Evolutionary conservation across 73 alveolate species (phyloP), one percentile per base, ranked within the genome.

Genomic region (Paramecium sonneborni): DNA sequence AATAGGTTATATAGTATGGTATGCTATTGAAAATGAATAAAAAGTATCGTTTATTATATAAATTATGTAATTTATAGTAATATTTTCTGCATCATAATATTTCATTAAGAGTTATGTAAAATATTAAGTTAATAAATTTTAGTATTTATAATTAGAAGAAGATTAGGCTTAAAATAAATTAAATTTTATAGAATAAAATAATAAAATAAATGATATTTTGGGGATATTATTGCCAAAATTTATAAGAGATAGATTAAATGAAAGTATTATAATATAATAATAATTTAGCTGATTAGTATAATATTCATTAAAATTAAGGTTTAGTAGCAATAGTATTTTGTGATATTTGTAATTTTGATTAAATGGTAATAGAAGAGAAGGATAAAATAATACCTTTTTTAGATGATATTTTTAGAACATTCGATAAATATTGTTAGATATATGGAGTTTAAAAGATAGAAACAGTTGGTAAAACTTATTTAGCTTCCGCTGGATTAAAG

Each of bases 381-480:
- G 69, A 24, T 23, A 86, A 86, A 26, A 86, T 76, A 3, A 76
- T 86, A 2, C 68, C 68, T 21, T 62, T 86, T 9, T 44, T 86
- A 41, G 93, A 86, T 86, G 85, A 35, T 26, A 52, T 86, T 18
- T 86, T 62, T 62, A 72, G 93, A 62, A 62, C 62, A 6, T 86
- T 86, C 34, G 93, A 86, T 86, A 30, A 62, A 48, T 72, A 52
- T 20, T 86, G 93, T 57, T 86, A 57, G 8, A 26, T 46, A 10
- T 41, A 62, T 67, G 93, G 93, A 18, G 88, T 86, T 20, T 35
- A 86, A 34, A 86, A 86, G 18, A 86, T 86, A 18, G 93, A 86
- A 24, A 86, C 93, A 6, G 93, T 86, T 34, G 93, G 93, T 14
- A 86, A 86, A 62, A 86, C 93, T n/a, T 86, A 86, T 86, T 14